Evolutionary conservation across 306 rosid species (phyloP).

Genomic region (Cucurbita maxima): DNA sequence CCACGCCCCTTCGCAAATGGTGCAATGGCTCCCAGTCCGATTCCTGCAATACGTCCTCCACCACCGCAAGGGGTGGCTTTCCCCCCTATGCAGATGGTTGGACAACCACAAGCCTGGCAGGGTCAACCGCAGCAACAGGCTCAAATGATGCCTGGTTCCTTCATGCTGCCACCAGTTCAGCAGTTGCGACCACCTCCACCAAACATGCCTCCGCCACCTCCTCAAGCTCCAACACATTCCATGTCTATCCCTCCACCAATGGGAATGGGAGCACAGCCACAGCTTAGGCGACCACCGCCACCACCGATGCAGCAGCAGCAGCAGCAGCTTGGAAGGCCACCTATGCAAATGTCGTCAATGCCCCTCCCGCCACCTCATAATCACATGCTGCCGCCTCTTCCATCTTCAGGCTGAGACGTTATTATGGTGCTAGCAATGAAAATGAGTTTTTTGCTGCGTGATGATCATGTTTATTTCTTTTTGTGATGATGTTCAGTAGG

Average conservation of each 20-base stretch:
- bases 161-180: slow-evolving; percentile 62
- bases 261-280: slow-evolving; percentile 59
- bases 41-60: slow-evolving; percentile 59
- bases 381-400: slow-evolving; percentile 30
- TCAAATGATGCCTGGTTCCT: slow-evolving; percentile 33
- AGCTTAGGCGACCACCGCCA: slow-evolving; percentile 66
- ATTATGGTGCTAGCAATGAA: neutral
- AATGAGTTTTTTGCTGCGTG: neutral
- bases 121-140: slow-evolving; percentile 64
- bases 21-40: slow-evolving; percentile 28
- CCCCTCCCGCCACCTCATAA: slow-evolving; percentile 48
- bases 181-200: slow-evolving; percentile 77
- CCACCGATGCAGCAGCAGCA: slow-evolving; percentile 69
- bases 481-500: neutral
- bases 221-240: slow-evolving; percentile 37
- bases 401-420: slow-evolving; percentile 3
- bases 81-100: slow-evolving; percentile 53
- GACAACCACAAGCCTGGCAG: slow-evolving; percentile 65
- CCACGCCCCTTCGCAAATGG: slow-evolving; percentile 87
- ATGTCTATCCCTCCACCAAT: slow-evolving; percentile 81
- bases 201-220: slow-evolving; percentile 67
- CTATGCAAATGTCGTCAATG: slow-evolving; percentile 42
- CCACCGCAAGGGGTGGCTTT: slow-evolving; percentile 61
- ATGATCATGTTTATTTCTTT: neutral
- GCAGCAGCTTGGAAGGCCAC: slow-evolving; percentile 44